phyloP scores from a whole-genome alignment of 2,329 filamentous ascomycete genomes.

The Fulvia fulva region DNA sequence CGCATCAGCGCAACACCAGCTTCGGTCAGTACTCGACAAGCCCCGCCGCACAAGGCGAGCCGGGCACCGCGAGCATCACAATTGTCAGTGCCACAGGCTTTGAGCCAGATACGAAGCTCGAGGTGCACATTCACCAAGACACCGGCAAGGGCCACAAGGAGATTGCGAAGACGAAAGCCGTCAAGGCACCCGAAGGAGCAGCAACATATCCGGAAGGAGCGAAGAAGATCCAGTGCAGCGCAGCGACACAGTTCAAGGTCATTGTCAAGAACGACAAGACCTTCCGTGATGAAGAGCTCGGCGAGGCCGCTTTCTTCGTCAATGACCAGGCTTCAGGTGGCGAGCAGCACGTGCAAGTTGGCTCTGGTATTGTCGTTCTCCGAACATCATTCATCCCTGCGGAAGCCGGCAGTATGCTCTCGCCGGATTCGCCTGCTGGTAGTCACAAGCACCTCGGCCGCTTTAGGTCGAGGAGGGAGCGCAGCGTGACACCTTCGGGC shows the following conservation, averaged over 20 bases:
- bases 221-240: constrained; percentile 64
- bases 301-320: constrained; percentile 86
- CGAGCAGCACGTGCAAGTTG: constrained; percentile 69
- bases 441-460: constrained; percentile 25
- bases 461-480: constrained; percentile 26
- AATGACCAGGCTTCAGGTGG: constrained; percentile 67
- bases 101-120: constrained; percentile 41
- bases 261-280: constrained; percentile 80
- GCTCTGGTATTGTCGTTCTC: constrained; percentile 68
- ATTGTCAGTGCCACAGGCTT: constrained; percentile 76
- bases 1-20: constrained; percentile 48
- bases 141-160: constrained; percentile 65
- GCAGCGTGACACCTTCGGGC: constrained; percentile 31
- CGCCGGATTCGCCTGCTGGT: constrained; percentile 16
- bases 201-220: constrained; percentile 61
- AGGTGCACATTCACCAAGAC: constrained; percentile 34
- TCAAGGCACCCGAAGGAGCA: constrained; percentile 65
- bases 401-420: constrained; percentile 21
- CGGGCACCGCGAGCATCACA: constrained; percentile 74
- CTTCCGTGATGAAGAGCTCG: constrained; percentile 80
- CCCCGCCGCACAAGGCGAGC: constrained; percentile 45
- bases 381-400: constrained; percentile 29
- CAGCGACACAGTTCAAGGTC: constrained; percentile 82
- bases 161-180: constrained; percentile 87
- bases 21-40: constrained; percentile 32